Evolutionary conservation across 2,329 filamentous ascomycete genomes (phyloP).

Genomic region (Epichloe gansuensis): DNA sequence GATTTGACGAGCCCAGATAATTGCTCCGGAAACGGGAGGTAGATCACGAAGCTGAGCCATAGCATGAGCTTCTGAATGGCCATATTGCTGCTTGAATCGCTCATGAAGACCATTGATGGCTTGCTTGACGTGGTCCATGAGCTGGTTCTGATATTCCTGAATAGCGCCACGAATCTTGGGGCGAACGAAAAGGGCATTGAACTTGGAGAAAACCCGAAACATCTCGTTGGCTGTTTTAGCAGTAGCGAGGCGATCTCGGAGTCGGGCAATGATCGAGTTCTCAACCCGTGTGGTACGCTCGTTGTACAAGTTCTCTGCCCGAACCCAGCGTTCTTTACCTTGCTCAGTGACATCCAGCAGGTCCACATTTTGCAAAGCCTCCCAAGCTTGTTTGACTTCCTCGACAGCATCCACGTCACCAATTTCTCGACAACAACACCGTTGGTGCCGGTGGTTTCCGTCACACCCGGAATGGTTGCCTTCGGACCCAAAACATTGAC

Average conservation of each 20-base stretch:
- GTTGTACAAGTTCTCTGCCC: constrained; percentile 92
- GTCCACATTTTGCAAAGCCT: constrained; percentile 87
- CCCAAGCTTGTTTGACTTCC: constrained; percentile 90
- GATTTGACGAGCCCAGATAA: constrained; percentile 96
- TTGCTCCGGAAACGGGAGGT: constrained; percentile 89
- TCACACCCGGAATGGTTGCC: constrained; percentile 41
- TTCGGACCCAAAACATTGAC: constrained; percentile 87
- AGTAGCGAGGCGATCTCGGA: constrained; percentile 84
- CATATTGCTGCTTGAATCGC: constrained; percentile 97
- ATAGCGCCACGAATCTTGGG: constrained; percentile 99
- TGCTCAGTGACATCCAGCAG: constrained; percentile 83
- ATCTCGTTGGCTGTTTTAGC: constrained; percentile 98
- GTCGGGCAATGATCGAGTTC: constrained; percentile 92
- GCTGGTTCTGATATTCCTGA: constrained; percentile 92
- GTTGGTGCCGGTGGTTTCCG: constrained; percentile 40
- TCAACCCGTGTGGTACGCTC: constrained; percentile 94
- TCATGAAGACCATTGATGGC: constrained; percentile 90
- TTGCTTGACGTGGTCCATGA: constrained; percentile 95
- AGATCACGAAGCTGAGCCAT: constrained; percentile 97
- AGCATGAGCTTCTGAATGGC: constrained; percentile 90
- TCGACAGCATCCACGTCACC: constrained; percentile 95
- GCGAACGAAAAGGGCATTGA: constrained; percentile 95
- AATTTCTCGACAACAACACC: constrained; percentile 76
- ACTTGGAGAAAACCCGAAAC: constrained; percentile 99
- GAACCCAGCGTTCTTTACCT: constrained; percentile 83